phyloP scores from a whole-genome alignment of 192 early-diverging fungal species.

The Backusella sp. region DNA sequence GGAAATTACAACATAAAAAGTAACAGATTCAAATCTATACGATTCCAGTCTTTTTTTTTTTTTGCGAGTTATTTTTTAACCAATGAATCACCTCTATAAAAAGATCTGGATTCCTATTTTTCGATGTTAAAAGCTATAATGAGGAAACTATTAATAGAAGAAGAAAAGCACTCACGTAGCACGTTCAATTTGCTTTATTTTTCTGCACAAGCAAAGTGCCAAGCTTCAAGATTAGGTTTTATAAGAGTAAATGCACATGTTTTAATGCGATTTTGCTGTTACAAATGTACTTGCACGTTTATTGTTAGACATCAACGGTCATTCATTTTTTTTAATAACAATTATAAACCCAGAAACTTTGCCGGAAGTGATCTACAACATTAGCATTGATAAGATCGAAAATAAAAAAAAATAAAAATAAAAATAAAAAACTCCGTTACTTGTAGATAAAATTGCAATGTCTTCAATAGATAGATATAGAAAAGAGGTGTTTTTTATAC shows the following conservation, averaged over 20 bases:
- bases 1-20: background rate
- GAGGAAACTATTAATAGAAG: background rate
- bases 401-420: background rate
- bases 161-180: background rate
- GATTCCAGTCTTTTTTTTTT: background rate
- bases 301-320: background rate
- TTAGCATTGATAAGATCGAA: background rate
- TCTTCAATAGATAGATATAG: background rate
- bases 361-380: background rate
- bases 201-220: background rate
- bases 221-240: background rate
- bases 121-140: background rate
- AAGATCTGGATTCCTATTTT: background rate
- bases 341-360: background rate
- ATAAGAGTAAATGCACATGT: background rate
- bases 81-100: background rate
- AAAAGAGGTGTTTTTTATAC: background rate
- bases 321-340: background rate
- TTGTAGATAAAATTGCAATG: background rate
- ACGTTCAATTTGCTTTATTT: background rate
- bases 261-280: background rate
- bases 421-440: background rate
- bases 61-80: background rate
- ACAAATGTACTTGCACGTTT: background rate
- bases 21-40: background rate